Conservation (phyloP, 768 basidiomycete species). For the Amanita muscaria region DNA sequence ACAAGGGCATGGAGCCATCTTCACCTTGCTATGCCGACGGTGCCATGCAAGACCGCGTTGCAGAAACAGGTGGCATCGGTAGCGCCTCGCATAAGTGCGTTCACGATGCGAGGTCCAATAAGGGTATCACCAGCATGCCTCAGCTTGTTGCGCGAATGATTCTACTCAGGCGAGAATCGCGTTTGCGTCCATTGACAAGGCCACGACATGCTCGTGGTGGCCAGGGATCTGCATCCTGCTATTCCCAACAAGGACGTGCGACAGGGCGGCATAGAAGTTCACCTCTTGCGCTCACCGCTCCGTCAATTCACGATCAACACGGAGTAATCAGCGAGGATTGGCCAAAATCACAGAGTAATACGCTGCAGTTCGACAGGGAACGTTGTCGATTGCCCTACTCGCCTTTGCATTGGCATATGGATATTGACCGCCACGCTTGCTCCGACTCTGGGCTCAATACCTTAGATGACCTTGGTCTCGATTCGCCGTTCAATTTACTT, state of each 20-base stretch:
- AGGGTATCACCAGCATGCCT: slow-evolving; percentile 11
- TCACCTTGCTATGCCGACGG: background rate
- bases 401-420: slow-evolving; percentile 5
- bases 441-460: background rate
- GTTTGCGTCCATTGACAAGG: background rate
- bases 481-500: background rate
- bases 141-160: slow-evolving; percentile 15
- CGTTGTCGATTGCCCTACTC: background rate
- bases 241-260: background rate
- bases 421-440: slow-evolving; percentile 5
- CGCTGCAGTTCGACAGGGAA: background rate
- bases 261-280: background rate
- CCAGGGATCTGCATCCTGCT: background rate
- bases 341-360: background rate
- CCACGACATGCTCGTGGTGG: background rate
- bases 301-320: background rate
- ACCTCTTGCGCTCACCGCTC: background rate
- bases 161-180: slow-evolving; percentile 12
- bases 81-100: background rate
- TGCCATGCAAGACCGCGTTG: slow-evolving; percentile 1
- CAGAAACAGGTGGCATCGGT: background rate
- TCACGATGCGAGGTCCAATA: slow-evolving; percentile 4
- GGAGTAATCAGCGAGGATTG: too few species aligned
- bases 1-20: slow-evolving; percentile 2
- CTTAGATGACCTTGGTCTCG: slow-evolving; percentile 6